A percentile compares a stretch with the other conserved stretches of the same genome.
These are phyloP conservation scores for Backusella parvicylindrica DNA, from an alignment of 192 early-diverging fungal genomes.

Conservation along the genomic window DNA sequence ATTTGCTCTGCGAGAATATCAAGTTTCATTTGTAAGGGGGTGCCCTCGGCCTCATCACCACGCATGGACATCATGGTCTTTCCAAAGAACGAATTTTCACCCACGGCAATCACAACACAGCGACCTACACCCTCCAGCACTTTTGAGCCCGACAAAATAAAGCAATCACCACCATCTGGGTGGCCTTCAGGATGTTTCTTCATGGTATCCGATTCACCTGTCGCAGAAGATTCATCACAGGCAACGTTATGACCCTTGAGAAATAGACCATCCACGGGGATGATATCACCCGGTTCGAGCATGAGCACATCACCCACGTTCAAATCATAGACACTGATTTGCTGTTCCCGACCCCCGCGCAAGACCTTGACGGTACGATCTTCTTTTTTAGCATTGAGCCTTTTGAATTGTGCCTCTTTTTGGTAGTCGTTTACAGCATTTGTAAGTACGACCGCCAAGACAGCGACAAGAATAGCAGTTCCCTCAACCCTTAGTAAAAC, in stretches of 20 bases:
- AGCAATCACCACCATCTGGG: slow-evolving; percentile 49
- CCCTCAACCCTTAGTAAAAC: slow-evolving; percentile 52
- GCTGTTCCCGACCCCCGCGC: slow-evolving; percentile 68
- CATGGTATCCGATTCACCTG: slow-evolving; percentile 86
- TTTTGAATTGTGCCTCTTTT: slow-evolving; percentile 84
- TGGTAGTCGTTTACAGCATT: slow-evolving; percentile 88
- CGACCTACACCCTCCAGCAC: slow-evolving; percentile 84
- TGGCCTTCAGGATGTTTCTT: slow-evolving; percentile 55
- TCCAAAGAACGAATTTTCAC: slow-evolving; percentile 84
- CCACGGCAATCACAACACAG: slow-evolving; percentile 83
- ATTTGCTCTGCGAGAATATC: slow-evolving; percentile 87
- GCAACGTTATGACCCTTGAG: slow-evolving; percentile 73
- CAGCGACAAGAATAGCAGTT: slow-evolving; percentile 78
- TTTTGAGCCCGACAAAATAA: slow-evolving; percentile 88
- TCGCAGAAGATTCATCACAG: slow-evolving; percentile 85
- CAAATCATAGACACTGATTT: slow-evolving; percentile 74
- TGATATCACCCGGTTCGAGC: slow-evolving; percentile 86
- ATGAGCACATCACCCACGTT: slow-evolving; percentile 85
- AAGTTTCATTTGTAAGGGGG: slow-evolving; percentile 92
- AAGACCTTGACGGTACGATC: slow-evolving; percentile 71
- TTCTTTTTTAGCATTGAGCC: slow-evolving; percentile 84
- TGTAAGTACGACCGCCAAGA: slow-evolving; percentile 86
- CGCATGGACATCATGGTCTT: slow-evolving; percentile 85
- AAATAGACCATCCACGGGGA: slow-evolving; percentile 89
- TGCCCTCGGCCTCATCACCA: slow-evolving; percentile 63